Base-by-base conservation (phyloP, 495 filamentous ascomycete genomes). In the Penicillium pancosmium region DNA sequence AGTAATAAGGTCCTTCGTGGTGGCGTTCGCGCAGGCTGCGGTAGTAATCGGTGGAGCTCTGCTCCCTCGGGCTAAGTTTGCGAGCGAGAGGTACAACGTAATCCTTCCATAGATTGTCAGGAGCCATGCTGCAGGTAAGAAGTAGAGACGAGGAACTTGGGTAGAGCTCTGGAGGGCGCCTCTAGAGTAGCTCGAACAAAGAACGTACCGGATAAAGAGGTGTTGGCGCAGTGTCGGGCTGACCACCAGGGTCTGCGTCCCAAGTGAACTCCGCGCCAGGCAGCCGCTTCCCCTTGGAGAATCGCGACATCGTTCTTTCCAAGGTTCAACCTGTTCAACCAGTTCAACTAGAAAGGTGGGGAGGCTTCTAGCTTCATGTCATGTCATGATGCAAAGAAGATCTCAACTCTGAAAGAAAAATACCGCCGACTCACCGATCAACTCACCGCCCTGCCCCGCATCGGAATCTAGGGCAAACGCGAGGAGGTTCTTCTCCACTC, bases 1-100 rank as follows among this genome's bases (percentile, higher is more conserved):
- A 84, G 70, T 85, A 87, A 52, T 79, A 77, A 2, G 84, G 82
- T 1, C 84, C 82, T 23, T 84, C 81, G 55, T 83, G 83, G 57
- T 82, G 78, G 31, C 68, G 71, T 48, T 81, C 79, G 43, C 84
- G 82, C 3, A 85, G 67, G 2, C 60, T 53, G 5, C 80, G 77
- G 62, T 82, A 82, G 43, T 69, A 64, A 34, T 81, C 70, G 27
- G 85, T 73, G 55, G 74, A 72, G 11, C 54, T 52, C 60, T 73
- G 65, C 68, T 80, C 77, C 23, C 63, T 65, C 0, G 53, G 50
- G 49, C 46, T 70, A 38, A 80, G 64, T 9, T 68, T 66, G 34
- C 75, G 67, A 23, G 68, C 67, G 43, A 55, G 61, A 6, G 77
- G 76, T 6, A 78, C 60, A 23, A 63, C 59, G 50, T 76, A 80